Evolutionary conservation across 1,139 yeast species (phyloP).

Genomic region (Nakaseomyces sp.): DNA sequence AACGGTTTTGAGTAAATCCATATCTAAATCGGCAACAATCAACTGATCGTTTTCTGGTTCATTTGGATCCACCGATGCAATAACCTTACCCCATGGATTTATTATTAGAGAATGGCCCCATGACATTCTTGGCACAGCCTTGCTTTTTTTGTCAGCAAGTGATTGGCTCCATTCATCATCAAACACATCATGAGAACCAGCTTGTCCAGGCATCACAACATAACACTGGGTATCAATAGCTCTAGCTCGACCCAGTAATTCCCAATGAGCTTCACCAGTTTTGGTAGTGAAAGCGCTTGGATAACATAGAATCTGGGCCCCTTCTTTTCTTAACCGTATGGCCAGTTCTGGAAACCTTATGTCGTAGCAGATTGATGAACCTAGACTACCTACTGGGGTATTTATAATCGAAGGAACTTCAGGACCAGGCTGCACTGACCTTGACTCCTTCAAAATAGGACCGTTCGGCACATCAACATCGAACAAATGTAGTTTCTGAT

Average conservation of each 20-base stretch:
- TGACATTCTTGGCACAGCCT: conserved; percentile 41
- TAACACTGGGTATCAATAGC: conserved; percentile 85
- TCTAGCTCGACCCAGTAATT: conserved; percentile 62
- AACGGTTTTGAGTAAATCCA: conserved; percentile 39
- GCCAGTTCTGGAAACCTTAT: conserved; percentile 83
- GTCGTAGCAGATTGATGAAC: conserved; percentile 78
- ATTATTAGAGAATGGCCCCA: conserved; percentile 82
- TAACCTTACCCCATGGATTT: conserved; percentile 83
- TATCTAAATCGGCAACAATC: conserved; percentile 63
- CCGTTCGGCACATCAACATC: conserved; percentile 77
- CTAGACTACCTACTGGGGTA: conserved; percentile 54
- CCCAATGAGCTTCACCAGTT: conserved; percentile 93
- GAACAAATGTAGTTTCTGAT: conserved; percentile 81
- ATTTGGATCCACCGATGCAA: conserved; percentile 49
- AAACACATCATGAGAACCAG: conserved; percentile 58
- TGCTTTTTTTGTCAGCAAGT: neutral
- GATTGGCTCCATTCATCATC: conserved; percentile 30
- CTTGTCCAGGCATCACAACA: conserved; percentile 88
- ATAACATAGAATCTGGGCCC: conserved; percentile 70
- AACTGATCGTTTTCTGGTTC: conserved; percentile 45
- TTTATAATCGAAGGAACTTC: conserved; percentile 47
- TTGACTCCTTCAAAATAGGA: conserved; percentile 65
- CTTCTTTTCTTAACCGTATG: conserved; percentile 50
- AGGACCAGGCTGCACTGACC: conserved; percentile 74
- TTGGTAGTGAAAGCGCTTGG: conserved; percentile 91